Evolutionary conservation across 495 filamentous ascomycete genomes (phyloP).

Genomic region (Xylaria castorea): DNA sequence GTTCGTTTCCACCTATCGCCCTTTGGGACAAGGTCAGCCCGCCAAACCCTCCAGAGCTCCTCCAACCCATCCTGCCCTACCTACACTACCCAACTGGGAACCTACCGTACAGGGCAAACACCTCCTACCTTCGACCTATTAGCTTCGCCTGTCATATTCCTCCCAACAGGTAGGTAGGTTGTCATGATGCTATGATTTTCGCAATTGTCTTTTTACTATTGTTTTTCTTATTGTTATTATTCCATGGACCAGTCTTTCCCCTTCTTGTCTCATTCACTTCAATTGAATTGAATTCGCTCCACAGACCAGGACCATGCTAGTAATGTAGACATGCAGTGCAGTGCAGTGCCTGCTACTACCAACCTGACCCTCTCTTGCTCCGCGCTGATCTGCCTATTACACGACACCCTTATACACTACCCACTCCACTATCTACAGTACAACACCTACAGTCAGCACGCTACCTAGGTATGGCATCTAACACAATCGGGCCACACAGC

Average conservation of each 20-base stretch:
- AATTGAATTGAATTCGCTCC: slow-evolving; percentile 6
- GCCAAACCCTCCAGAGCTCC: slow-evolving; percentile 19
- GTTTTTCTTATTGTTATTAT: not conserved
- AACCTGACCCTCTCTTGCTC: slow-evolving; percentile 17
- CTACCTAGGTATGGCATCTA: slow-evolving; percentile 25
- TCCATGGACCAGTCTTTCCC: not conserved
- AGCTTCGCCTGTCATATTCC: slow-evolving; percentile 8
- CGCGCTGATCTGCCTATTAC: not conserved
- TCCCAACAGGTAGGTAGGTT: slow-evolving; percentile 2
- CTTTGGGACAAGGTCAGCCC: slow-evolving; percentile 29
- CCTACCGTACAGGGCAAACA: slow-evolving; percentile 32
- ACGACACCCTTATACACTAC: not conserved
- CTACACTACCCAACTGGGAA: slow-evolving; percentile 31
- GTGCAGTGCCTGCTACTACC: too few relatives aligned
- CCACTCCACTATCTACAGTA: slow-evolving; percentile 13
- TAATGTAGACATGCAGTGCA: not conserved
- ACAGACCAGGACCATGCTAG: not conserved
- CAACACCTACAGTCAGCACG: slow-evolving; percentile 13
- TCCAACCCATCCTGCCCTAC: slow-evolving; percentile 30
- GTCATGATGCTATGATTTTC: not conserved
- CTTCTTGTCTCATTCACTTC: not conserved
- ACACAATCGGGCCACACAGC: slow-evolving; percentile 29
- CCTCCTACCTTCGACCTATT: slow-evolving; percentile 23
- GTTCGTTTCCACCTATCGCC: slow-evolving; percentile 22
- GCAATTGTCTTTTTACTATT: not conserved